Base-by-base conservation (phyloP, 129 eudicot species). In the Arctium minus region DNA sequence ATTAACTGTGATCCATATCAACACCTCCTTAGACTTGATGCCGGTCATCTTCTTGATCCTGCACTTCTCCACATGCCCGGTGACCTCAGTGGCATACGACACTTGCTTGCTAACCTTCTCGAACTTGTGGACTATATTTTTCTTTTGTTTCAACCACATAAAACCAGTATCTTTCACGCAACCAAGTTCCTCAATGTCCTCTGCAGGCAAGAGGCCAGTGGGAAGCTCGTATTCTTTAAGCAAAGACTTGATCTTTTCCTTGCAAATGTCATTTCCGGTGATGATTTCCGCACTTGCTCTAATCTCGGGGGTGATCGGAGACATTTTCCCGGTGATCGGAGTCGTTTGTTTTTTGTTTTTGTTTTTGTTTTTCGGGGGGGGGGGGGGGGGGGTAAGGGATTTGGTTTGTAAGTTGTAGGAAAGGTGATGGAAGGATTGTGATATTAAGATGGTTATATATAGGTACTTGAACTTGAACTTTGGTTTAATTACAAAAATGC, bases 61-160 rank as follows among this genome's bases (percentile, higher is more conserved):
- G 44, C 82, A 75, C 56, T 86, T 67, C 48, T 87, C 89, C 0
- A 87, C 85, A 30, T 56, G 32, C 4, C 87, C 88, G 17, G 89
- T 89, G 74, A 89, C 86, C 77, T 91, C 91, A 7, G 88, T 40
- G 1, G 84, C 96, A 68, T 91, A 91, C n/a, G 87, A 80, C 7
- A 89, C 89, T 3, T 78, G 87, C 84, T 76, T 85, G 13, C 88
- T 89, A 29, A 85, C 75, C 81, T 89, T 87, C 68, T 91, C 86
- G 38, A 91, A 91, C 86, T 79, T 83, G 88, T 91, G 94, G 76
- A 85, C 83, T 15, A 32, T 22, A 17, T 85, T 86, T 35, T 87
- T 91, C 91, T 91, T 91, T 71, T 89, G 90, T 32, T 67, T 89
- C 40, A 91, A 83, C 92, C 92, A 91, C 30, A 91, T 85, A 56